A percentile compares a stretch with the other conserved stretches of the same genome.
These are phyloP conservation scores for Beta corolliflora DNA, from an alignment of 179 eudicot species.

Conservation along the genomic window DNA sequence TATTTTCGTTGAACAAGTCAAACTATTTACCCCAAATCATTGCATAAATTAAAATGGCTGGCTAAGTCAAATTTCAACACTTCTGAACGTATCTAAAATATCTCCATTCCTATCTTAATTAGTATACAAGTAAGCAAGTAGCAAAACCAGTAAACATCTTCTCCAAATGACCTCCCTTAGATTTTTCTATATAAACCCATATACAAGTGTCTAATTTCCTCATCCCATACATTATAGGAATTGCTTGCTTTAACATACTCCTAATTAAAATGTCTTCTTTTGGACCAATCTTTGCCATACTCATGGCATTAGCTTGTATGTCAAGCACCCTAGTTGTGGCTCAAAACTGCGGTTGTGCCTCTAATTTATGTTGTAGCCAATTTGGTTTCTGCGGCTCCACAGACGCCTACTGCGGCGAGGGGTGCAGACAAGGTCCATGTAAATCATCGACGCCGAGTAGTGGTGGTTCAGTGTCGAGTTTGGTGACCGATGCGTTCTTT, in stretches of 20 bases:
- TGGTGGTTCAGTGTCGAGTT: neutral
- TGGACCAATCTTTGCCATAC: neutral
- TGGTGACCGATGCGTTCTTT: slow-evolving; percentile 16
- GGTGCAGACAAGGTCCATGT: neutral
- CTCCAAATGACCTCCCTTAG: neutral
- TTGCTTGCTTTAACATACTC: neutral
- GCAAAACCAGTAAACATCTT: neutral
- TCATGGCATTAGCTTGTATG: neutral
- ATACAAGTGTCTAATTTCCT: neutral
- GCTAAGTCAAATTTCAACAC: too few relatives aligned
- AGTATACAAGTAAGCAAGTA: neutral
- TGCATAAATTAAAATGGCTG: too few relatives aligned
- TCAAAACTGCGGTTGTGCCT: neutral
- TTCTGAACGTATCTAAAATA: too few relatives aligned
- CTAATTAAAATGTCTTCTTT: neutral
- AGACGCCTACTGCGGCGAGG: neutral
- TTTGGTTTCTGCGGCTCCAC: neutral
- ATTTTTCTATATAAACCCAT: neutral
- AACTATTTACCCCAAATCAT: too few relatives aligned
- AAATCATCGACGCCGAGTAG: neutral
- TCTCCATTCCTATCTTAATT: too few relatives aligned
- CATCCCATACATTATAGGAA: neutral
- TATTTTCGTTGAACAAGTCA: too few relatives aligned
- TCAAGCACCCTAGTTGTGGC: neutral
- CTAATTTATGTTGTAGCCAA: neutral